Conservation (phyloP, 106 monocot genomes). For the Allium fistulosum region DNA sequence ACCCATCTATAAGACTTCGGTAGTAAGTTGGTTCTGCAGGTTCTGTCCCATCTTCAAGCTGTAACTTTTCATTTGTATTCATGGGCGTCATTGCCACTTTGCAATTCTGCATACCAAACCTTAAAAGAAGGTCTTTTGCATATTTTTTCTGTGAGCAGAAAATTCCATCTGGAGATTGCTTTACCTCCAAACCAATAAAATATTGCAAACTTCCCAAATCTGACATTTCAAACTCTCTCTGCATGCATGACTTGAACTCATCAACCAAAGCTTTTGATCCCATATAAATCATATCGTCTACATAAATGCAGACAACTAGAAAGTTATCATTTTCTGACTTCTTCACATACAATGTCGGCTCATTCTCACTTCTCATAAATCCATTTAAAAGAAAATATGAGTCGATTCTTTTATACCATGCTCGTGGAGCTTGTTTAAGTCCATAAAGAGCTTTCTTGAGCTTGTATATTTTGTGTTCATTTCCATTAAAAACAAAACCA, state of each 20-base stretch:
- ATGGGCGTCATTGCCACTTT: neutral
- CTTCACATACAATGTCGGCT: constrained; percentile 4
- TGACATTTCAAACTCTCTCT: constrained; percentile 4
- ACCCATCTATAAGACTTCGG: neutral
- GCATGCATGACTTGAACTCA: neutral
- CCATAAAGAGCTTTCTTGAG: no score
- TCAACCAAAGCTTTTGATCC: neutral
- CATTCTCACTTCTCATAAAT: neutral
- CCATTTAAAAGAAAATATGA: neutral
- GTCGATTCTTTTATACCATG: neutral
- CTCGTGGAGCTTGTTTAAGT: no score
- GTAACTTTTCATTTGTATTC: neutral
- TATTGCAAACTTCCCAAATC: constrained; percentile 5
- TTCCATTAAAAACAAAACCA: neutral
- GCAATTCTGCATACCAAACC: neutral
- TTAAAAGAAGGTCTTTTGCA: neutral
- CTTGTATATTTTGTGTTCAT: no score
- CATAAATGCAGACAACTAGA: constrained; percentile 10
- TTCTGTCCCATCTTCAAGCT: neutral
- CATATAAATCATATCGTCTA: constrained; percentile 14
- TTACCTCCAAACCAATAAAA: constrained; percentile 2
- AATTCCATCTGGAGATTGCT: neutral
- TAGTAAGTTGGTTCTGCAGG: neutral
- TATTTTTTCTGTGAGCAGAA: constrained; percentile 5
- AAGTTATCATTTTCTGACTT: neutral